Conservation (phyloP, 2,329 filamentous ascomycete species). For the Fusarium tricinctum region DNA sequence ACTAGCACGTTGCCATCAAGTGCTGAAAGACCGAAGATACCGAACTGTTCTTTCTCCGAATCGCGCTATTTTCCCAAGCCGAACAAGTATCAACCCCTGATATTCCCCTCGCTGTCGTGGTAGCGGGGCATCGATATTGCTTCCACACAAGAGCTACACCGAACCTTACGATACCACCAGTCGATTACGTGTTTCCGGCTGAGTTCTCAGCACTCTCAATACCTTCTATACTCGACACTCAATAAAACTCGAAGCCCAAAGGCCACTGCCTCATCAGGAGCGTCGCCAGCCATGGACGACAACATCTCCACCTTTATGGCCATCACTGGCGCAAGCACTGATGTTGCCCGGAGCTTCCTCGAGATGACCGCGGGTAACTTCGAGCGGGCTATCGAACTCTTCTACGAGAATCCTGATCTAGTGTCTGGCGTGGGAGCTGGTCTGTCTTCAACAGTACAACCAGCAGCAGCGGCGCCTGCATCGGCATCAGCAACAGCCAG, state of each 20-base stretch:
- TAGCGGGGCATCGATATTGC: conserved; percentile 41
- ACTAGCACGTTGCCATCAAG: background rate
- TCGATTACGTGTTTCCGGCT: background rate
- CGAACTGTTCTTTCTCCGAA: background rate
- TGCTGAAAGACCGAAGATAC: conserved; percentile 5
- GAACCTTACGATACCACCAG: conserved; percentile 33
- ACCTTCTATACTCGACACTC: background rate
- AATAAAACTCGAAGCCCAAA: background rate
- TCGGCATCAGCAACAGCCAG: conserved; percentile 49
- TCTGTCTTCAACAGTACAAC: conserved; percentile 44
- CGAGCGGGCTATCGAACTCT: conserved; percentile 89
- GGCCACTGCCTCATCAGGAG: conserved; percentile 10
- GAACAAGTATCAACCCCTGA: conserved; percentile 3
- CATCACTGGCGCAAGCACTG: conserved; percentile 81
- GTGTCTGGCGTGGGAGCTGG: conserved; percentile 55
- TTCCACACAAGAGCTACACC: conserved; percentile 33
- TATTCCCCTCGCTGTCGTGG: conserved; percentile 30
- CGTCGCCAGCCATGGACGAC: conserved; percentile 71
- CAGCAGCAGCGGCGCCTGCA: conserved; percentile 4
- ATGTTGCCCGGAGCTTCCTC: conserved; percentile 85
- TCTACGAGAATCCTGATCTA: conserved; percentile 87
- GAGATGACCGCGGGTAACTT: conserved; percentile 87
- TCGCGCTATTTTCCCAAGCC: background rate
- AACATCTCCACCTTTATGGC: conserved; percentile 82
- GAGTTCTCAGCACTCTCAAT: background rate